Conservation (phyloP, 768 basidiomycete species). For the Lactarius akahatsu region DNA sequence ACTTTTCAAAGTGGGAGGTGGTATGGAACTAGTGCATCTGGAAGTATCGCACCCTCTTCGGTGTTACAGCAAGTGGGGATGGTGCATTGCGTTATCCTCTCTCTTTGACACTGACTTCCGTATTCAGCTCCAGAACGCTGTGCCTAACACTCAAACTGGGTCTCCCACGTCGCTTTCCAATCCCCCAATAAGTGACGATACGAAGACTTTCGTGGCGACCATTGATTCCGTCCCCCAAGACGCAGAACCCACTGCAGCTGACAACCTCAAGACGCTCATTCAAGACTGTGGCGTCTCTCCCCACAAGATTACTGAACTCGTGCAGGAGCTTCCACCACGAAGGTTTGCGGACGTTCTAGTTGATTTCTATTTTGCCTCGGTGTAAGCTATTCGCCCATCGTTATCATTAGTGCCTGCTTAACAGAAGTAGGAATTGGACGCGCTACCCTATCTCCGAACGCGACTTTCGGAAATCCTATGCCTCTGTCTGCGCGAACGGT, state of each 20-base stretch:
- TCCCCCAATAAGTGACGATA: conserved; percentile 31
- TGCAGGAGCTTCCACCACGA: conserved; percentile 83
- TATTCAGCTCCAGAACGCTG: conserved; percentile 52
- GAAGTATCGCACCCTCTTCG: conserved; percentile 77
- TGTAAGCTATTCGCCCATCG: conserved; percentile 46
- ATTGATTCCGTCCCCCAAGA: conserved; percentile 46
- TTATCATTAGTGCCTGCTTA: conserved; percentile 20
- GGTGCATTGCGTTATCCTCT: conserved; percentile 1
- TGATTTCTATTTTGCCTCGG: conserved; percentile 74
- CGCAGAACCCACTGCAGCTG: conserved; percentile 57
- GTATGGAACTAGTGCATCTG: conserved; percentile 81
- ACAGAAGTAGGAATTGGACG: conserved; percentile 74
- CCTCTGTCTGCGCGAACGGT: conserved; percentile 60
- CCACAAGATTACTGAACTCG: conserved; percentile 84
- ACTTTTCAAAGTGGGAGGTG: conserved; percentile 82
- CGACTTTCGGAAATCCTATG: conserved; percentile 73
- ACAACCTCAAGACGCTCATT: conserved; percentile 81
- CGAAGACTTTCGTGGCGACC: conserved; percentile 33
- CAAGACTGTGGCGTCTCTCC: conserved; percentile 92
- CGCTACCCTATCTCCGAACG: conserved; percentile 87
- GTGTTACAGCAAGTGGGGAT: conserved; percentile 71
- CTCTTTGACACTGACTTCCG: conserved; percentile 5
- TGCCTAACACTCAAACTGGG: conserved; percentile 39
- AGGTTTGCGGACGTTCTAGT: conserved; percentile 73
- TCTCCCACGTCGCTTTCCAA: conserved; percentile 13